These are phyloP conservation scores for Durio zibethinus DNA, from an alignment of 345 rosid species.

Conservation along the genomic window DNA sequence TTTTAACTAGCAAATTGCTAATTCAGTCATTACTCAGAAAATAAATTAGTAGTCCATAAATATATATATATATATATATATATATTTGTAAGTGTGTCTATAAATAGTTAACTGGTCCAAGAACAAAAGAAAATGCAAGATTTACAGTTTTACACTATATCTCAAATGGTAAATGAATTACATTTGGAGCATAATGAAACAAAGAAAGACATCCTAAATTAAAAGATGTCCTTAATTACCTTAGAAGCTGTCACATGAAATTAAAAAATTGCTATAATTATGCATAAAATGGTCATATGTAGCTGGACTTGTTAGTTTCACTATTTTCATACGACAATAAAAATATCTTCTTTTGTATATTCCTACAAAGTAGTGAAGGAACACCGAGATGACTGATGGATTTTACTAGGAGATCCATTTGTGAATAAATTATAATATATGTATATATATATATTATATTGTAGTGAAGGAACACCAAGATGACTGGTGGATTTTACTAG, in stretches of 20 bases:
- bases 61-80: too few relatives aligned
- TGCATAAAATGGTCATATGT: not conserved
- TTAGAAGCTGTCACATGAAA: not conserved
- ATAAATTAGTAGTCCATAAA: not conserved
- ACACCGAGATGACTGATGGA: not conserved
- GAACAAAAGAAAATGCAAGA: not conserved
- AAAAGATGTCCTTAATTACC: not conserved
- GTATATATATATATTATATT: not conserved
- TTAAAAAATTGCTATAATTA: not conserved
- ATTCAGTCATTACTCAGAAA: not conserved
- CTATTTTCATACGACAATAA: not conserved
- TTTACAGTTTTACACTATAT: not conserved
- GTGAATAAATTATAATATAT: not conserved
- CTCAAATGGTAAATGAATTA: not conserved
- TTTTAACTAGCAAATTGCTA: not conserved
- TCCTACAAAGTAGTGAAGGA: not conserved
- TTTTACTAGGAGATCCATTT: not conserved
- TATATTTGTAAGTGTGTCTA: too few relatives aligned
- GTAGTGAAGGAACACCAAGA: not conserved
- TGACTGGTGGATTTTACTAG: not conserved
- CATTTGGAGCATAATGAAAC: not conserved
- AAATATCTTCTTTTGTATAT: not conserved
- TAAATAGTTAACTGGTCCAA: not conserved
- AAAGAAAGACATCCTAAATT: not conserved
- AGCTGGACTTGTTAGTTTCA: not conserved